phyloP scores from a whole-genome alignment of 2,329 filamentous ascomycete species.

The Fusarium irregulare region DNA sequence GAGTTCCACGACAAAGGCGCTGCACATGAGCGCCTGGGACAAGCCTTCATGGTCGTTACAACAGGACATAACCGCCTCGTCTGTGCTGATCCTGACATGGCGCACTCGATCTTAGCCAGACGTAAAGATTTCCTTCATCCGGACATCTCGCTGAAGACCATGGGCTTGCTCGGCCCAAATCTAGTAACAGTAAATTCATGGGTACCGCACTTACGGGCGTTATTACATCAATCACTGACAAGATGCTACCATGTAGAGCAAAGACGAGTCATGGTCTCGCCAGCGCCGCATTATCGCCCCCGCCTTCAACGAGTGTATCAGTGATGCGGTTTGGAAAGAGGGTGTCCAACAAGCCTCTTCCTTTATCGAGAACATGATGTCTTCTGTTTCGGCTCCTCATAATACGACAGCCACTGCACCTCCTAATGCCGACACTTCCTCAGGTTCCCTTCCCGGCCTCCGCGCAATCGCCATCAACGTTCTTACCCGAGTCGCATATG shows the following conservation, averaged over 20 bases:
- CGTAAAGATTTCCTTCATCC: not conserved
- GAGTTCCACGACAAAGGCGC: not conserved
- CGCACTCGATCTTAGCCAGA: not conserved
- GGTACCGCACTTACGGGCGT: not conserved
- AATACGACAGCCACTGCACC: rapidly evolving
- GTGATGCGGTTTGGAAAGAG: not conserved
- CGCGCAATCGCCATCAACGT: not conserved
- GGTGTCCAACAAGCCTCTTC: not conserved
- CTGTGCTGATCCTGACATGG: not conserved
- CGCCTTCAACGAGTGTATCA: not conserved
- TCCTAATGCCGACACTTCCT: too few relatives aligned
- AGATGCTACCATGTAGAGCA: not conserved
- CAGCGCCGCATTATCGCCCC: not conserved
- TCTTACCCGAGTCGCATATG: not conserved
- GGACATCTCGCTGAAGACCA: not conserved
- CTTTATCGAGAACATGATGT: not conserved
- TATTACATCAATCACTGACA: not conserved
- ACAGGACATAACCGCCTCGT: not conserved
- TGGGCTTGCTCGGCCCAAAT: not conserved
- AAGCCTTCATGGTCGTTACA: not conserved
- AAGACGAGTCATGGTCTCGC: not conserved
- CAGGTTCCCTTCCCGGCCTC: not conserved
- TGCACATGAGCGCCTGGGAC: not conserved
- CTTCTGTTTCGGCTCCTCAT: not conserved
- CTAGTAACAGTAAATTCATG: not conserved